phyloP scores from a whole-genome alignment of 1,284 basidiomycete genomes.

The Coriolopsis trogii region DNA sequence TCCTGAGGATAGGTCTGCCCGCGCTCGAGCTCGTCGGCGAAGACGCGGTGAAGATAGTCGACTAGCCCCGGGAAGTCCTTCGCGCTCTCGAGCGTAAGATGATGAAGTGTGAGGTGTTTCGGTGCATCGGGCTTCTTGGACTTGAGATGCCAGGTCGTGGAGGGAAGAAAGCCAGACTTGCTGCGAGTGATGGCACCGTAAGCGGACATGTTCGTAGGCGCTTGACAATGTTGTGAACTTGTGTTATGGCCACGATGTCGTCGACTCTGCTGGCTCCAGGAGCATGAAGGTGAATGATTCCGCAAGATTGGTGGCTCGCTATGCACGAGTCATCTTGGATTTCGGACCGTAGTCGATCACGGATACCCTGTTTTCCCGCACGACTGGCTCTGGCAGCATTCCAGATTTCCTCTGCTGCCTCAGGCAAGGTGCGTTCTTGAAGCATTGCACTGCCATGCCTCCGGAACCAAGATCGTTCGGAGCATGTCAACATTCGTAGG shows the following conservation, averaged over 20 bases:
- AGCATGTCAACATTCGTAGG: too few species aligned
- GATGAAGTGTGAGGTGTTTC: constrained; percentile 55
- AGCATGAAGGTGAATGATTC: neutral
- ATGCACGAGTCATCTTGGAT: too few species aligned
- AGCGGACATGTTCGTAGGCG: constrained; percentile 31
- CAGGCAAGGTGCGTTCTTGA: too few species aligned
- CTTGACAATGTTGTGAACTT: neutral
- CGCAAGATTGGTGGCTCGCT: too few species aligned
- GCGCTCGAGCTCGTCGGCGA: constrained; percentile 74
- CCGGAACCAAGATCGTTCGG: too few species aligned
- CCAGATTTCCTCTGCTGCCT: too few species aligned
- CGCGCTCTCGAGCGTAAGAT: constrained; percentile 58
- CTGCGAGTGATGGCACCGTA: constrained; percentile 32
- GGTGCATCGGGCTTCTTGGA: constrained; percentile 8
- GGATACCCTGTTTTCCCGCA: too few species aligned
- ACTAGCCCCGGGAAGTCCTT: constrained; percentile 50
- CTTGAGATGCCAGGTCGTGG: constrained; percentile 31
- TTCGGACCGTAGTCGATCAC: too few species aligned
- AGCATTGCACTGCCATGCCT: too few species aligned
- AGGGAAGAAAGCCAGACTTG: constrained; percentile 21
- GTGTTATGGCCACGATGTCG: neutral
- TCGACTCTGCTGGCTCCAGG: neutral
- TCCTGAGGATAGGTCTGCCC: constrained; percentile 89
- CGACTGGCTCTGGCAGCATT: too few species aligned
- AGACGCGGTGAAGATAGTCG: constrained; percentile 63